phyloP scores from a whole-genome alignment of 306 rosid species.

The Fragaria nilgerrensis region DNA sequence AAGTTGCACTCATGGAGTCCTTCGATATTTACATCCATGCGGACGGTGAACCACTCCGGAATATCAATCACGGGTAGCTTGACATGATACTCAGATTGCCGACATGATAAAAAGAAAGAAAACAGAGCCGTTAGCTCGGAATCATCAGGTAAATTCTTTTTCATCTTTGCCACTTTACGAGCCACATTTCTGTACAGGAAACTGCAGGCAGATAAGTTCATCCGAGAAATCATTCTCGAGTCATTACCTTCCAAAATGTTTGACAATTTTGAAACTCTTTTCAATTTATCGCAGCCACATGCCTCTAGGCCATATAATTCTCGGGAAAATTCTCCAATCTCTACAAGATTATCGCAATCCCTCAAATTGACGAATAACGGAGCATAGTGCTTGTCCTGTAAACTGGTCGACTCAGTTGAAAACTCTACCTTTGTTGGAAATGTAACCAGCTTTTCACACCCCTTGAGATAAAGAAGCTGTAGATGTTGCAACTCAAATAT shows the following conservation, averaged over 20 bases:
- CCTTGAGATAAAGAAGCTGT: not conserved
- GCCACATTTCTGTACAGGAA: not conserved
- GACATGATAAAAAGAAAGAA: not conserved
- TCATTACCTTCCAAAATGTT: not conserved
- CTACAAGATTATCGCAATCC: not conserved
- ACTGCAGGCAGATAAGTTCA: not conserved
- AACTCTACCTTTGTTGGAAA: not conserved
- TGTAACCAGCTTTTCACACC: not conserved
- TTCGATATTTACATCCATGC: not conserved
- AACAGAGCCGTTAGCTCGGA: not conserved
- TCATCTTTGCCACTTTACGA: not conserved
- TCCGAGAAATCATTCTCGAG: not conserved
- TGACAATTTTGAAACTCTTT: not conserved
- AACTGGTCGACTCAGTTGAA: not conserved
- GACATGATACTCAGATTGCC: not conserved
- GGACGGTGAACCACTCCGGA: not conserved
- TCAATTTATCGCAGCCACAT: accelerated
- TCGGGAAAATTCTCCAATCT: not conserved
- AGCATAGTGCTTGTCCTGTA: not conserved
- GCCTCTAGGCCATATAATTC: not conserved
- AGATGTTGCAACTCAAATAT: not conserved
- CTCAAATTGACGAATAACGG: not conserved
- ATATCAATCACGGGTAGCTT: not conserved
- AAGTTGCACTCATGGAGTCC: not conserved
- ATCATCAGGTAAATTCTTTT: not conserved